phyloP scores from a whole-genome alignment of 306 rosid species.

The Potentilla sterilis region DNA sequence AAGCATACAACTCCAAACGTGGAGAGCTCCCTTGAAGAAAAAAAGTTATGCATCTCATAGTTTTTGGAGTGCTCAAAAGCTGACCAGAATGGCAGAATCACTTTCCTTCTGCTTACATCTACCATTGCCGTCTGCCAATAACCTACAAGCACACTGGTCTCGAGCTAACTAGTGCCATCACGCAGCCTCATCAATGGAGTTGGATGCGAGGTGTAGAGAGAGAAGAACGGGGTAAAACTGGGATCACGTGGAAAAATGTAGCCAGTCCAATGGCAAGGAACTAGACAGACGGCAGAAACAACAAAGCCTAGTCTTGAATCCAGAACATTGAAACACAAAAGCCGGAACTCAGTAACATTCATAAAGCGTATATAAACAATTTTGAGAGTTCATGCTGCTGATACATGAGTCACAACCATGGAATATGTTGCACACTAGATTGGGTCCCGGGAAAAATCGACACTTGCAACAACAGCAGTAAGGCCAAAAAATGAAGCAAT shows the following conservation, averaged over 20 bases:
- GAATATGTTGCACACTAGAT: not conserved
- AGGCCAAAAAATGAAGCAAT: not conserved
- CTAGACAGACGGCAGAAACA: not conserved
- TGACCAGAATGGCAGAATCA: too few relatives aligned
- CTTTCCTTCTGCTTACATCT: too few relatives aligned
- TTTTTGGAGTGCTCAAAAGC: too few relatives aligned
- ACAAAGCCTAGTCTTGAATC: not conserved
- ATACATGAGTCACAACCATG: not conserved
- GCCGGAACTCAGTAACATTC: not conserved
- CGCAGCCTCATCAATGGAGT: not conserved
- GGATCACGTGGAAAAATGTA: not conserved
- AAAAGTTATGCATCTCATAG: too few relatives aligned
- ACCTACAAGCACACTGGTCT: too few relatives aligned
- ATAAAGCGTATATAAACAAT: not conserved
- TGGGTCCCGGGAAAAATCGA: not conserved
- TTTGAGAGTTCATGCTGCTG: not conserved
- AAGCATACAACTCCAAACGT: not conserved
- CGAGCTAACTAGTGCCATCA: too few relatives aligned
- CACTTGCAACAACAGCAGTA: not conserved
- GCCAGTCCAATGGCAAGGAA: not conserved
- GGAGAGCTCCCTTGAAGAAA: not conserved
- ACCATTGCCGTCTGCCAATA: too few relatives aligned
- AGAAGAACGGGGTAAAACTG: not conserved
- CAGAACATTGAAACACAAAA: not conserved
- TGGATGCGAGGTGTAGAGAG: not conserved